Percentiles rank a stretch among this genome's conserved stretches.
Evolutionary conservation across 805 yeast genomes (phyloP).

Genomic region (Lipomyces spencermartinsiae): DNA sequence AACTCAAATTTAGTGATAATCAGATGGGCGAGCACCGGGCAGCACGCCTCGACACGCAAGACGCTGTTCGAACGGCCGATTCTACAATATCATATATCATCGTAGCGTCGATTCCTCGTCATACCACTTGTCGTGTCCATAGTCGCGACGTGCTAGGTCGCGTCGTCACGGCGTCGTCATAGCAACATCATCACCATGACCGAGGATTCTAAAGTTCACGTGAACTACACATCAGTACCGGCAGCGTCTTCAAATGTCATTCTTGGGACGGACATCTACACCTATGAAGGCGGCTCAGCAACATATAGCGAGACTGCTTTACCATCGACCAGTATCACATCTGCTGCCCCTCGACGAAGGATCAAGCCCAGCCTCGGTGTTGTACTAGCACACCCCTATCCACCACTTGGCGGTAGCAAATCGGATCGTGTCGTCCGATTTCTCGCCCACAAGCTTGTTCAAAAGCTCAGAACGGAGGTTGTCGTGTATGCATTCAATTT

Average conservation of each 20-base stretch:
- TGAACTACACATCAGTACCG: constrained; percentile 28
- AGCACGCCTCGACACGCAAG: background rate
- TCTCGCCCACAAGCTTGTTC: constrained; percentile 22
- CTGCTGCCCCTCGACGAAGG: constrained; percentile 14
- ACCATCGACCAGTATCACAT: constrained; percentile 5
- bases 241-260: constrained; percentile 19
- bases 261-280: constrained; percentile 35
- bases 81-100: background rate
- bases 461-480: constrained; percentile 10
- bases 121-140: background rate
- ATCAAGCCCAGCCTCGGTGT: constrained; percentile 30
- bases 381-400: constrained; percentile 37
- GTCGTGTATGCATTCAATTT: constrained; percentile 35
- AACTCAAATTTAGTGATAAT: too few relatives aligned
- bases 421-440: constrained; percentile 31
- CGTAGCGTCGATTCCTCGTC: background rate
- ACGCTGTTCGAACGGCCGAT: background rate
- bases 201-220: constrained; percentile 18
- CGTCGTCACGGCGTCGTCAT: background rate
- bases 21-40: background rate
- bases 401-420: constrained; percentile 35
- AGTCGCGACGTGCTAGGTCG: background rate
- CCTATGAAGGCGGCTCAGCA: constrained; percentile 17
- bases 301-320: constrained; percentile 15
- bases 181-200: background rate